Base-by-base conservation (phyloP, 257 asterid species). In the Rhazya stricta region DNA sequence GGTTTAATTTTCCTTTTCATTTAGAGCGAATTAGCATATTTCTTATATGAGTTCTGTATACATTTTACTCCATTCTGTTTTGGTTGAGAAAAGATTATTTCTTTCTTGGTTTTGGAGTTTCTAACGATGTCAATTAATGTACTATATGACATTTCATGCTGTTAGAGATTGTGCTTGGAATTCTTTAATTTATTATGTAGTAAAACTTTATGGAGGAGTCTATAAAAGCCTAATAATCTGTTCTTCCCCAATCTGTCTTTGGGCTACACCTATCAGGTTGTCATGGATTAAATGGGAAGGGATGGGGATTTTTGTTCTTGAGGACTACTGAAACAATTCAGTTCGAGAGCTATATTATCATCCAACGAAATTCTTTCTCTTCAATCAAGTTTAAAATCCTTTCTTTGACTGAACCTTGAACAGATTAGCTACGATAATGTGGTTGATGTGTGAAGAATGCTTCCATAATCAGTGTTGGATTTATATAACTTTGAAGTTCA, bases 1-100 rank as follows among this genome's bases (percentile, higher is more conserved):
- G 98, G 99, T 94, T 43, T 72, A n/a, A 0, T 42, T 43, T 13
- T 68, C 16, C 43, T 37, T 7, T 0, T 54, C 58, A 0, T 46
- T 30, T 18, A 37, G 21, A 1, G 42, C 10, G 30, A 46, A 23
- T 57, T 57, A 69, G 53, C 48, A 21, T 39, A 5, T 50, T 19
- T 0, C 12, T 5, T 6, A 4, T 68, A 63, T 32, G 9, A 34
- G 8, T 32, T 63, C 9, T 61, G 23, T n/a, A 63, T 34, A 18
- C 23, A 63, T 63, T 32, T 60, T 15, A 30, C 9, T 12, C 37
- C 27, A 3, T 6, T 21, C 9, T 65, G 48, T 18, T 65, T 21
- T 39, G 21, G 30, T 66, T 23, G 48, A 8, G 71, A 25, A 63
- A 37, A 66, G 29, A 37, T 66, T 37, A 34, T 63, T 65, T 9